Base-by-base conservation (phyloP, 1,284 basidiomycete species). In the Dichomitus squalens region DNA sequence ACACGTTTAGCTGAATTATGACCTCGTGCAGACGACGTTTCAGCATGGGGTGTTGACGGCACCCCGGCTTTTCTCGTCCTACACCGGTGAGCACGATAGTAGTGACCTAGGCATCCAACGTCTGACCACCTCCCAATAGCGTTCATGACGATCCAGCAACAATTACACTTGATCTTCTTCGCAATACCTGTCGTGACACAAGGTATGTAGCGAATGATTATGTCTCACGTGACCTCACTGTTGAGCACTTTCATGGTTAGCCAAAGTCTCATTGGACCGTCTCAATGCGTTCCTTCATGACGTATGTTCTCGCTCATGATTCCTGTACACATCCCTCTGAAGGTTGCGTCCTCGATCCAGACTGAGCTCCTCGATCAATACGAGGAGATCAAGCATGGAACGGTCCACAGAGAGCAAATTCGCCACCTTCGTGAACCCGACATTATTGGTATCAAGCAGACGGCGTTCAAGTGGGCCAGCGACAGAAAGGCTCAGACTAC, bases 321-420 rank as follows among this genome's bases (percentile, higher is more conserved):
- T 14, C 27, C 21, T 7, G 8, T 16, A 2, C 23, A 12, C n/a
- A 8, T 29, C 20, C 18, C 16, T 14, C 31, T 16, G 2, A 0
- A 4, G 3, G 9, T 16, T 3, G 5, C n/a, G 1, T 14, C 9
- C 16, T 29, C 16, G 0, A n/a, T 29, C 25, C 6, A 78, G 74
- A 79, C 76, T 40, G 79, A 79, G 54, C 70, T 81, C 52, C 71
- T 81, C 43, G 79, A 82, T 58, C 70, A 73, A 33, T 81, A 69
- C 61, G 36, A 54, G 14, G 20, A 4, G 9, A 66, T 70, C 7
- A 64, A 72, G 29, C 38, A 49, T 6, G 29, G 46, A 11, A 16
- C 47, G 7, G 18, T 40, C 18, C 21, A 21, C 3, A 44, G 60
- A 12, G 46, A 35, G 2, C 52, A 41, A 18, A 49, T 50, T 29